Percentiles rank a stretch among this genome's conserved stretches.
phyloP scores from a whole-genome alignment of 768 basidiomycete genomes.

The Suillus lakei region DNA sequence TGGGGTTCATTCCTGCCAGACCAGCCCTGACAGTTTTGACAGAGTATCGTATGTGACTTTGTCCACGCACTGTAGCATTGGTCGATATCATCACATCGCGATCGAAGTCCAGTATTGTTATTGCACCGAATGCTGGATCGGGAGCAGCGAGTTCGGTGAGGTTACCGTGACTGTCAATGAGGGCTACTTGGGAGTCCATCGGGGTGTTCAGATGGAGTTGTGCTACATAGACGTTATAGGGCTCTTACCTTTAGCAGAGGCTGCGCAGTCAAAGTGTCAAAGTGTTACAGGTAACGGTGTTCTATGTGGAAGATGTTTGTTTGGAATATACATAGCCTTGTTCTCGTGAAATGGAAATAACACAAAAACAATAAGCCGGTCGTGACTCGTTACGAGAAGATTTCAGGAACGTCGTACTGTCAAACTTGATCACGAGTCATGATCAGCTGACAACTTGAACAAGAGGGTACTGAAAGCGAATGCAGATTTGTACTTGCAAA shows the following conservation, averaged over 20 bases:
- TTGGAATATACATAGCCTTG: background rate
- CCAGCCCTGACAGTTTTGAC: background rate
- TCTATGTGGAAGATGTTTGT: background rate
- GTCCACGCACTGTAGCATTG: slow-evolving; percentile 3
- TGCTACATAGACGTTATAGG: background rate
- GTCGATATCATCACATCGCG: slow-evolving; percentile 7
- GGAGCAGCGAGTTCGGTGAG: background rate
- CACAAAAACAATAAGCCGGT: background rate
- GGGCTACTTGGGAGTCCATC: slow-evolving; percentile 1
- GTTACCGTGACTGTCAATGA: background rate
- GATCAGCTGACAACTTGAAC: background rate
- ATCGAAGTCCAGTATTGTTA: slow-evolving; percentile 8
- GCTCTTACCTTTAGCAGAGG: background rate
- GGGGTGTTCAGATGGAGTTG: background rate
- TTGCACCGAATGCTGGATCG: background rate
- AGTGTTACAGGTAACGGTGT: background rate
- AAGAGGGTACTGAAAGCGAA: background rate
- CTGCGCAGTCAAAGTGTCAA: background rate
- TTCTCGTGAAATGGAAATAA: background rate
- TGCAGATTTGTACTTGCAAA: background rate
- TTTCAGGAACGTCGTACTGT: background rate
- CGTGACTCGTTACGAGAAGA: background rate
- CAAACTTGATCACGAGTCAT: background rate
- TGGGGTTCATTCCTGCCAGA: background rate
- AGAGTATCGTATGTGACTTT: slow-evolving; percentile 1